Evolutionary conservation across 2,329 filamentous ascomycete genomes (phyloP).

Genomic region (Pyrenochaeta sp.): DNA sequence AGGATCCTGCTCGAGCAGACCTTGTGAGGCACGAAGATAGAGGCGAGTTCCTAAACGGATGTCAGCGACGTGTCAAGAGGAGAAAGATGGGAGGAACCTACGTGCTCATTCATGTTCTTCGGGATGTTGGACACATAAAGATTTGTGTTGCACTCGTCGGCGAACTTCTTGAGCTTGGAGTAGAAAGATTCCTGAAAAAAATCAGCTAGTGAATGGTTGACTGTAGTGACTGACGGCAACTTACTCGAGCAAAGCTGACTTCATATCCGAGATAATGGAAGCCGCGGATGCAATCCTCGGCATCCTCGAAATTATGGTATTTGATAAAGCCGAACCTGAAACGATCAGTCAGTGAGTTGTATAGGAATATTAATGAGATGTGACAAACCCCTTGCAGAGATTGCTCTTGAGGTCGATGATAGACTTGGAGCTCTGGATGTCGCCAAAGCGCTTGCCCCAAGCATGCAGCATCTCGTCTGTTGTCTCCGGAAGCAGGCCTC

Average conservation of each 20-base stretch:
- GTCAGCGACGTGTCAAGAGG: slow-evolving; percentile 20
- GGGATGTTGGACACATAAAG: slow-evolving; percentile 98
- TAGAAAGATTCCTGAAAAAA: slow-evolving; percentile 84
- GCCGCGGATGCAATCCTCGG: slow-evolving; percentile 93
- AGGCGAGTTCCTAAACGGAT: slow-evolving; percentile 71
- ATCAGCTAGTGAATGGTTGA: slow-evolving; percentile 17
- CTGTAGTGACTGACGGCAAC: slow-evolving; percentile 35
- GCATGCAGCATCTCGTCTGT: slow-evolving; percentile 86
- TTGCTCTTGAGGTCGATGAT: slow-evolving; percentile 95
- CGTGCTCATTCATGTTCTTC: slow-evolving; percentile 88
- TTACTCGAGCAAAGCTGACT: slow-evolving; percentile 92
- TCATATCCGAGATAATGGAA: slow-evolving; percentile 96
- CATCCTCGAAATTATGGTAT: slow-evolving; percentile 85
- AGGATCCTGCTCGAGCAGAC: slow-evolving; percentile 96
- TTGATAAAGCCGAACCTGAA: slow-evolving; percentile 95
- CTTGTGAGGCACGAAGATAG: slow-evolving; percentile 79
- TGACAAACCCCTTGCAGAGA: slow-evolving; percentile 87
- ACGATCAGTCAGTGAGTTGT: slow-evolving; percentile 12
- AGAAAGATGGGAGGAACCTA: slow-evolving; percentile 53
- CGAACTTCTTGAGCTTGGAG: slow-evolving; percentile 94
- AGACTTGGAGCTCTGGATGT: slow-evolving; percentile 95
- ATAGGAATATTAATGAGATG: neutral
- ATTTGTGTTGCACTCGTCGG: slow-evolving; percentile 89
- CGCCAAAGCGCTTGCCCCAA: slow-evolving; percentile 88
- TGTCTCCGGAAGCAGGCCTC: slow-evolving; percentile 92